Evolutionary conservation across 2,329 filamentous ascomycete genomes (phyloP).

Genomic region (Sphaerulina populicola): DNA sequence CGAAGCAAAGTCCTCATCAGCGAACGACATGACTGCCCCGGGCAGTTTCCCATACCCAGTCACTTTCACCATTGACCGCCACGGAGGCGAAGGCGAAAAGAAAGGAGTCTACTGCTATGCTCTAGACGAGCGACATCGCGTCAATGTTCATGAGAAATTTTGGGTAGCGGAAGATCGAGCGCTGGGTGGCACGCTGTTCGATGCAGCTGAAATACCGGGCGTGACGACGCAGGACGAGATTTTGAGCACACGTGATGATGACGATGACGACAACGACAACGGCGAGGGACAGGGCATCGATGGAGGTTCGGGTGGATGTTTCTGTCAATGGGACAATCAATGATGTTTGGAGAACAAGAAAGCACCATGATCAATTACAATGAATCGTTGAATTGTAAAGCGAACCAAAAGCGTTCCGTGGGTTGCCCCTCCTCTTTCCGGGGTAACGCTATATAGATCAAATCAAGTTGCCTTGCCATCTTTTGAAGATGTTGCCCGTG

Average conservation of each 20-base stretch:
- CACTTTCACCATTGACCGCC: constrained; percentile 52
- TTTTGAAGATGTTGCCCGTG: neutral
- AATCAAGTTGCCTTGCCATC: neutral
- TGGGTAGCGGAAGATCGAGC: constrained; percentile 47
- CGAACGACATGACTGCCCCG: constrained; percentile 44
- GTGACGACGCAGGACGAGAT: constrained; percentile 20
- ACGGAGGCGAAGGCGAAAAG: constrained; percentile 45
- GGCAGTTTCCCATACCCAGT: constrained; percentile 55
- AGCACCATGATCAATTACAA: neutral
- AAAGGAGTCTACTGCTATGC: constrained; percentile 53
- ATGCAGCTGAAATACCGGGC: constrained; percentile 41
- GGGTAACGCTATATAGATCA: neutral
- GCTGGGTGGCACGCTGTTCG: constrained; percentile 43
- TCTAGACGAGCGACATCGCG: constrained; percentile 42
- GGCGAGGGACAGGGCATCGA: constrained; percentile 43
- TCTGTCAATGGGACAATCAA: constrained; percentile 51
- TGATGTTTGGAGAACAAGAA: neutral
- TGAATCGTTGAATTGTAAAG: neutral
- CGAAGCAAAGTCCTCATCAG: constrained; percentile 30
- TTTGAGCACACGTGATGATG: neutral
- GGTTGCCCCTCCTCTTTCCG: neutral
- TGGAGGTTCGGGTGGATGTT: constrained; percentile 52
- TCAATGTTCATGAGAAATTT: constrained; percentile 39
- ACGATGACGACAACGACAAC: constrained; percentile 2
- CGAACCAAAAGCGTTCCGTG: neutral